Conservation (phyloP, 148 eudicot genomes). For the Tetragonia tetragonoides region DNA sequence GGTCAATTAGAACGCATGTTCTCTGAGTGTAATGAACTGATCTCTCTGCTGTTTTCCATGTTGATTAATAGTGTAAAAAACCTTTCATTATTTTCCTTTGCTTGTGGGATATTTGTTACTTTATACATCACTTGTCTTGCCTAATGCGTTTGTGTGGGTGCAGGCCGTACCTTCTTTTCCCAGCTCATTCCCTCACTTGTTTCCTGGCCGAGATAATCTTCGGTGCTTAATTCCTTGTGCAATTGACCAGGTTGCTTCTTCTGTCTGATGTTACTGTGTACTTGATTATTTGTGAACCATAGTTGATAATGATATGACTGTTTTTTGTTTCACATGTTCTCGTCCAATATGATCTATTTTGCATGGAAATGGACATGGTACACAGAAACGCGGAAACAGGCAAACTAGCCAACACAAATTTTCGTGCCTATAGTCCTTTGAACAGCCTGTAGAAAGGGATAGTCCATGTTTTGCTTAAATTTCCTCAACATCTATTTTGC, state of each 20-base stretch:
- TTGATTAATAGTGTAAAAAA: neutral
- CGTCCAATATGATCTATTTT: neutral
- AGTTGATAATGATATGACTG: neutral
- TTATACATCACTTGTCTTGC: neutral
- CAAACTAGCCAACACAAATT: no score
- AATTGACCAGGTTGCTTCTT: conserved; percentile 76
- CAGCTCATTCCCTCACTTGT: conserved; percentile 92
- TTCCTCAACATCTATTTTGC: neutral
- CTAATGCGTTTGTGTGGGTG: conserved; percentile 11
- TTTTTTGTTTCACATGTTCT: neutral
- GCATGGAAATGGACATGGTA: neutral
- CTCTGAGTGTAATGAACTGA: neutral
- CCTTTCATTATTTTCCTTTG: neutral
- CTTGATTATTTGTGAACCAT: neutral
- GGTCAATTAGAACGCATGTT: neutral
- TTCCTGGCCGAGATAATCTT: conserved; percentile 62
- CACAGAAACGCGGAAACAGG: no score
- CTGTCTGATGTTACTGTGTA: neutral
- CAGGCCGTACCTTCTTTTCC: conserved; percentile 99
- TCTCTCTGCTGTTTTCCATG: neutral
- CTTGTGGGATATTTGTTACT: neutral
- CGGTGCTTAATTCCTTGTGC: conserved; percentile 98
- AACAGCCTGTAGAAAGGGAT: no score
- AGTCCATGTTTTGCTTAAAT: no score
- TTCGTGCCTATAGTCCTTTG: no score